Percentiles rank a stretch among this genome's conserved stretches.
These are phyloP conservation scores for Cryptococcus sp. DNA, from an alignment of 1,284 basidiomycete species.

Conservation along the genomic window DNA sequence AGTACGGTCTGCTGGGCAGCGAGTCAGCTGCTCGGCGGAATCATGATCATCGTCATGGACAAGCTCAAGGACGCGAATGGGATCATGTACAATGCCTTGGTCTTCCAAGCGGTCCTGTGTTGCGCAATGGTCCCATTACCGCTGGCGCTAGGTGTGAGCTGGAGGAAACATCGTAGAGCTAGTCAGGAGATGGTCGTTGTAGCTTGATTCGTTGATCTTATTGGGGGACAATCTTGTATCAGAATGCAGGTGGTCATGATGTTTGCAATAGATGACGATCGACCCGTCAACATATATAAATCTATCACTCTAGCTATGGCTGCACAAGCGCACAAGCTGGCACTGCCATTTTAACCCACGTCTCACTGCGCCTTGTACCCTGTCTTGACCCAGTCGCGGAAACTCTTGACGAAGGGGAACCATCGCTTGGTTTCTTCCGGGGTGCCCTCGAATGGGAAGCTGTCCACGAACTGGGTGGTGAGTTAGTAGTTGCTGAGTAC, in stretches of 20 bases:
- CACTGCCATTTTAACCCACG: too few species aligned
- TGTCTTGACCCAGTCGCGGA: not conserved
- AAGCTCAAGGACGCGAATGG: constrained; percentile 1
- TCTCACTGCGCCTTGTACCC: not conserved
- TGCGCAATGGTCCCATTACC: constrained; percentile 5
- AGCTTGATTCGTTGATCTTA: too few species aligned
- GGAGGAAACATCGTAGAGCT: not conserved
- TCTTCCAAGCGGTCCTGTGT: constrained; percentile 8
- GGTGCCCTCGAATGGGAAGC: not conserved
- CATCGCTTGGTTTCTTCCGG: not conserved
- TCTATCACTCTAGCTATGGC: too few species aligned
- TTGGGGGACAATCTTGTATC: too few species aligned
- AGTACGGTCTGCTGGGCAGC: constrained; percentile 10
- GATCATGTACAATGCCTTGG: constrained; percentile 5
- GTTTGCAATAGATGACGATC: too few species aligned
- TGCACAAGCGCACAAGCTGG: too few species aligned
- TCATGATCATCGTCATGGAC: constrained; percentile 6
- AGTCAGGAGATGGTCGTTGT: too few species aligned
- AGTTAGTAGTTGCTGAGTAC: too few species aligned
- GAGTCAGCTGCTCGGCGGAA: constrained; percentile 6
- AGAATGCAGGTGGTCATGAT: too few species aligned
- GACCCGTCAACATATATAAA: too few species aligned
- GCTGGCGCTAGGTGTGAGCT: constrained; percentile 5
- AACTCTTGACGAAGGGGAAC: not conserved
- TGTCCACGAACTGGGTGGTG: not conserved